phyloP scores from a whole-genome alignment of 257 asterid species.

The Gynochthodes officinalis region DNA sequence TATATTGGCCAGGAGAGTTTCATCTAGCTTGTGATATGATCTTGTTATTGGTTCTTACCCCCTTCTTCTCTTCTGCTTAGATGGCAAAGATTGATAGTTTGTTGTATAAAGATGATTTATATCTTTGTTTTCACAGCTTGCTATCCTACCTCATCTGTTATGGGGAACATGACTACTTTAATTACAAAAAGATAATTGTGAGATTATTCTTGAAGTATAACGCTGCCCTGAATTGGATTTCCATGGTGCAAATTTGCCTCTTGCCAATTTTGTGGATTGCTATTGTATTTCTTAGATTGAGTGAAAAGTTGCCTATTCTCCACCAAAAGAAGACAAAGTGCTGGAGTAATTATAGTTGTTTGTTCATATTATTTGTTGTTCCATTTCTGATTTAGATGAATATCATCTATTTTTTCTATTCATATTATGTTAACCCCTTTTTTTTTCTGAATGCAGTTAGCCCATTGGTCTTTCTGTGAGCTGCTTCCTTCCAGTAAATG shows the following conservation, averaged over 20 bases:
- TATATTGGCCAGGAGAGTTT: not conserved
- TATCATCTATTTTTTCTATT: not conserved
- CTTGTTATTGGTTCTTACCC: not conserved
- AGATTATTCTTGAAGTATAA: not conserved
- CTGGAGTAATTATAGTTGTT: not conserved
- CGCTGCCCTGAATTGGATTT: not conserved
- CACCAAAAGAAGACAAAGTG: not conserved
- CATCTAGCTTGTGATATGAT: not conserved
- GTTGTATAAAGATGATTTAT: not conserved
- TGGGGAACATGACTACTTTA: too few relatives aligned
- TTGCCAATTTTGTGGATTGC: not conserved
- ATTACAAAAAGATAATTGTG: not conserved
- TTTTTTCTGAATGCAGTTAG: constrained; percentile 10
- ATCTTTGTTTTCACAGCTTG: not conserved
- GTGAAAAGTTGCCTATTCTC: too few relatives aligned
- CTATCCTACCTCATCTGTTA: not conserved
- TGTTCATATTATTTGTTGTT: not conserved
- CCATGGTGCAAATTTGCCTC: not conserved
- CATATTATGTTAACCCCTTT: constrained; percentile 1
- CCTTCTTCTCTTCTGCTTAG: not conserved
- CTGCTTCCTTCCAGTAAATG: constrained; percentile 2
- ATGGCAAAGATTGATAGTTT: not conserved
- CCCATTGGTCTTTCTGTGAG: not conserved
- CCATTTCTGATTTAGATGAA: not conserved
- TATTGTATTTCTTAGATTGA: not conserved